Evolutionary conservation across 2,329 filamentous ascomycete genomes (phyloP).

Genomic region (Penicillium capsulatum): DNA sequence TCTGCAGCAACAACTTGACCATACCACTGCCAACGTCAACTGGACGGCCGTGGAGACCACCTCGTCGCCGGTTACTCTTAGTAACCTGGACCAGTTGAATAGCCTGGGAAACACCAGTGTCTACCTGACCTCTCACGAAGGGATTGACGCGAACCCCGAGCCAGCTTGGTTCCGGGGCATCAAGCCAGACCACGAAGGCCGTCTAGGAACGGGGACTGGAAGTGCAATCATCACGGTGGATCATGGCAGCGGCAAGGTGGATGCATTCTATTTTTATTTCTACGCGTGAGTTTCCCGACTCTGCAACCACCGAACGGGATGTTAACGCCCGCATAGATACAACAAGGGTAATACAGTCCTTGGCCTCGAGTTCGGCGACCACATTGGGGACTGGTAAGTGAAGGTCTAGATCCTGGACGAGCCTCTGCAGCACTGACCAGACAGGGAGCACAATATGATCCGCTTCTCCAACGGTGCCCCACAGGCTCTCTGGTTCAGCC

Average conservation of each 20-base stretch:
- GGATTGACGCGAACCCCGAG: slow-evolving; percentile 41
- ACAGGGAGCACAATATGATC: slow-evolving; percentile 63
- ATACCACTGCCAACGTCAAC: slow-evolving; percentile 47
- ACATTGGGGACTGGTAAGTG: slow-evolving; percentile 59
- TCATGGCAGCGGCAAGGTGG: slow-evolving; percentile 50
- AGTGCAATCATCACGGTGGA: slow-evolving; percentile 56
- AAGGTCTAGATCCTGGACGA: neutral
- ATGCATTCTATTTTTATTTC: slow-evolving; percentile 63
- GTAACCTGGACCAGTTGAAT: slow-evolving; percentile 50
- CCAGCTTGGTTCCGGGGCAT: slow-evolving; percentile 52
- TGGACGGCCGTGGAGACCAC: slow-evolving; percentile 37
- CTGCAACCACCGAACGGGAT: neutral
- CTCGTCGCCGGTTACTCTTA: slow-evolving; percentile 42
- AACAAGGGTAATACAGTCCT: slow-evolving; percentile 53
- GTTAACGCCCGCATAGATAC: slow-evolving; percentile 33
- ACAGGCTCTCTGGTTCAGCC: slow-evolving; percentile 57
- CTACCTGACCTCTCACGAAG: slow-evolving; percentile 49
- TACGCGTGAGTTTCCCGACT: slow-evolving; percentile 44
- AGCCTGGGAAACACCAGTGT: slow-evolving; percentile 43
- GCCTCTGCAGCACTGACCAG: neutral
- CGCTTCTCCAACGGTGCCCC: slow-evolving; percentile 57
- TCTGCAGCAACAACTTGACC: slow-evolving; percentile 44
- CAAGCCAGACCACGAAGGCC: slow-evolving; percentile 49
- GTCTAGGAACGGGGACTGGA: slow-evolving; percentile 49
- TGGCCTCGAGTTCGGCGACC: slow-evolving; percentile 52